phyloP scores from a whole-genome alignment of 768 basidiomycete species.

The Piloderma croceum region DNA sequence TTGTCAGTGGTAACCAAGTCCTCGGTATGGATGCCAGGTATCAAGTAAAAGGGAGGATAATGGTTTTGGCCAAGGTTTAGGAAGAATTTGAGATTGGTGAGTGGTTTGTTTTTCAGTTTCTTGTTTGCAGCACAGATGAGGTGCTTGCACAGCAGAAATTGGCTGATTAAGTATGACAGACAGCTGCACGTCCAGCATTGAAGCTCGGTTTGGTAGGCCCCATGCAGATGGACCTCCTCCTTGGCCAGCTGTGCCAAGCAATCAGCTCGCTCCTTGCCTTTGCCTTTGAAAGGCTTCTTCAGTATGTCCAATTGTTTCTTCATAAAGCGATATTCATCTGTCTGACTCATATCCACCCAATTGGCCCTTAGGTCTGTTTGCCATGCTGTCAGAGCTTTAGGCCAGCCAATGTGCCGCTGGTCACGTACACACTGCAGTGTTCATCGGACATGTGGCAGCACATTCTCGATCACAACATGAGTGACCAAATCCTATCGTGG shows the following conservation, averaged over 20 bases:
- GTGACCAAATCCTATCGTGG: constrained; percentile 18
- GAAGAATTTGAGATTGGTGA: constrained; percentile 9
- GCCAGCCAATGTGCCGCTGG: constrained; percentile 9
- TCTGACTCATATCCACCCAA: constrained; percentile 14
- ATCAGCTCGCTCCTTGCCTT: too few relatives aligned
- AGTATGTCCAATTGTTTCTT: constrained; percentile 14
- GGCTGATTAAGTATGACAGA: constrained; percentile 12
- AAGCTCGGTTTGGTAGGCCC: constrained; percentile 12
- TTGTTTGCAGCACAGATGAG: constrained; percentile 11
- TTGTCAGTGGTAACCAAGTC: too few relatives aligned
- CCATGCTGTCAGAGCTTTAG: constrained; percentile 14
- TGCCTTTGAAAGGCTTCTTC: too few relatives aligned
- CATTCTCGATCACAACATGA: constrained; percentile 7
- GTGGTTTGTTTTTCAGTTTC: constrained; percentile 10
- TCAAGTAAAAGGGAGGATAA: constrained; percentile 11
- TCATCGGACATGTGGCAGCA: constrained; percentile 11
- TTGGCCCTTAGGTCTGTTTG: constrained; percentile 13
- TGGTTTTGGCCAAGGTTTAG: constrained; percentile 4
- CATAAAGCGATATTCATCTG: constrained; percentile 12
- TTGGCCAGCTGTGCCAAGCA: constrained; percentile 9
- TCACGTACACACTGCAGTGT: constrained; percentile 13
- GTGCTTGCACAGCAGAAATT: constrained; percentile 18
- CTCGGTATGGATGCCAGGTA: too few relatives aligned
- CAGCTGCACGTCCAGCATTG: constrained; percentile 18
- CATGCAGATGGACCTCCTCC: constrained; percentile 8